Conservation (phyloP, 805 yeast genomes). For the Cyberlindnera mississippiensis region DNA sequence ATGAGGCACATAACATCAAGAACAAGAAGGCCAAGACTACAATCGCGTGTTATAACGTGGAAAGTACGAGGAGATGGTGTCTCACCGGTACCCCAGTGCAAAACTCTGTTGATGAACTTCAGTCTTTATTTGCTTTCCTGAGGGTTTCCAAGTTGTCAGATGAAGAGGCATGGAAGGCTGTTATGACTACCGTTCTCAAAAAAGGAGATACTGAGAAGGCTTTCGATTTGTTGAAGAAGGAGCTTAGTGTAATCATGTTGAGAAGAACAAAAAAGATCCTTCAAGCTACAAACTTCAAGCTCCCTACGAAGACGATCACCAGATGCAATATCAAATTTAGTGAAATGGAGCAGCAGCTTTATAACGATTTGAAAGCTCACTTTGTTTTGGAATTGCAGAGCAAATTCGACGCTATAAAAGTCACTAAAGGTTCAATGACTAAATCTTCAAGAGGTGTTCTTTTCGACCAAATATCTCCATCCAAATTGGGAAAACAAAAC, state of each 20-base stretch:
- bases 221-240: slow-evolving; percentile 31
- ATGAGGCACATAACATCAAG: slow-evolving; percentile 63
- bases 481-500: slow-evolving; percentile 11
- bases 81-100: slow-evolving; percentile 66
- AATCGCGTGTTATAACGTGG: slow-evolving; percentile 40
- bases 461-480: slow-evolving; percentile 7
- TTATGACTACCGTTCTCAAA: slow-evolving; percentile 33
- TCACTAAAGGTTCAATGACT: neutral
- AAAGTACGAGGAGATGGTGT: slow-evolving; percentile 48
- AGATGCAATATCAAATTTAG: slow-evolving; percentile 24
- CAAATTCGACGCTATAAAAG: slow-evolving; percentile 3
- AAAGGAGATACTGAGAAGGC: slow-evolving; percentile 34
- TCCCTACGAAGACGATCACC: slow-evolving; percentile 22
- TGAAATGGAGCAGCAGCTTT: slow-evolving; percentile 26
- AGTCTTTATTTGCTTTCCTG: slow-evolving; percentile 44
- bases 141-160: slow-evolving; percentile 31
- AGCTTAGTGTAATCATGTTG: slow-evolving; percentile 36
- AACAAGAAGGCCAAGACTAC: slow-evolving; percentile 45
- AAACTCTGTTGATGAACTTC: slow-evolving; percentile 49
- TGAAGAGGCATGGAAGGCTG: slow-evolving; percentile 26
- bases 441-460: slow-evolving; percentile 11
- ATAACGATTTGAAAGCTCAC: slow-evolving; percentile 22
- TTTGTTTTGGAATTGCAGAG: slow-evolving; percentile 13
- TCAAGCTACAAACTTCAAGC: slow-evolving; percentile 16
- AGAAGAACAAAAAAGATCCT: slow-evolving; percentile 43